Evolutionary conservation across 257 asterid genomes (phyloP), one percentile per base, ranked within the genome.

Genomic region (Nicotiana attenuata): DNA sequence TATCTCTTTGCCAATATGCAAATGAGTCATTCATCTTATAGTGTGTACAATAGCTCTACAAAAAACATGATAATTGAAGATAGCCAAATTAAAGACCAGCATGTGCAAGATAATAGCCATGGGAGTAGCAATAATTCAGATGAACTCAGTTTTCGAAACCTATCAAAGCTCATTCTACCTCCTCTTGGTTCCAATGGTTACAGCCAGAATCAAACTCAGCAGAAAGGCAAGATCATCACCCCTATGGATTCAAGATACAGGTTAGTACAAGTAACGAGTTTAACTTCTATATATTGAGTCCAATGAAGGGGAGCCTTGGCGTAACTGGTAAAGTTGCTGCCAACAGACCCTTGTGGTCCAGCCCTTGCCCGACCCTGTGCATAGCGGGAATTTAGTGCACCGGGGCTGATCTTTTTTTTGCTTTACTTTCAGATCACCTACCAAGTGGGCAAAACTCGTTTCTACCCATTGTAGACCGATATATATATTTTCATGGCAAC

Each of bases 191-290:
- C 87, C 83, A 84, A 94, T 15, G 90, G 80, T 52, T 55, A 26
- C 38, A 81, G 17, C 78, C 86, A 60, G 9, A 67, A 61, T 28
- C 68, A 65, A 41, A 57, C 73, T 19, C 76, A 35, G 26, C 59
- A 77, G 83, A 85, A 82, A 16, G 80, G 89, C 15, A 86, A 79
- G 73, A 85, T 90, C 82, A 88, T 95, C 83, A 87, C 89, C 50
- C 98, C 98, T 56, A 91, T 91, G 98, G 91, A 88, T 69, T 86
- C 98, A 3, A 87, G 85, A 86, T 93, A 93, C 92, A 82, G 98
- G 99, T 95, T 0, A 81, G 17, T 55, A 26, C 1, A 20, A 68
- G 13, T 38, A n/a, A 22, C 31, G 41, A 75, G 41, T 67, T 61
- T 20, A 24, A 10, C 13, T 28, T 50, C 7, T 8, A 50, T 47